Conservation (phyloP, 257 asterid species). For the Solanum stenotomum region DNA sequence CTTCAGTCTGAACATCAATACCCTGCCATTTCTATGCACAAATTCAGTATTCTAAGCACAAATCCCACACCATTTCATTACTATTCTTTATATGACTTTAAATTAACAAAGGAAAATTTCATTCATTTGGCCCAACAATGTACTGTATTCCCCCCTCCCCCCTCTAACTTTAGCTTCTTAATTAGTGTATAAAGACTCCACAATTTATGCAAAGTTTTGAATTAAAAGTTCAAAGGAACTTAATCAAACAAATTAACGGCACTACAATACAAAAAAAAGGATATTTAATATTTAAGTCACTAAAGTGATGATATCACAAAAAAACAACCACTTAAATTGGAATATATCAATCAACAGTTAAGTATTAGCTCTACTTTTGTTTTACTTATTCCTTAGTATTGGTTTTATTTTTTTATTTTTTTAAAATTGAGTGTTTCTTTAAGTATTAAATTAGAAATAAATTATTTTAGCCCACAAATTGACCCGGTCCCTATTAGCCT, state of each 20-base stretch:
- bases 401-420: no score
- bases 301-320: not conserved
- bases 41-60: not conserved
- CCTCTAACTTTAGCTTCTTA: not conserved
- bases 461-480: not conserved
- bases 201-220: not conserved
- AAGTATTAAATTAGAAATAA: no score
- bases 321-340: not conserved
- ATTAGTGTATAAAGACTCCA: not conserved
- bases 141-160: no score
- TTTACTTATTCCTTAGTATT: not conserved
- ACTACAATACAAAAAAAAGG: not conserved
- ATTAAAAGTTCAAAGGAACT: not conserved
- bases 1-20: not conserved
- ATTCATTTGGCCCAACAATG: not conserved
- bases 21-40: not conserved
- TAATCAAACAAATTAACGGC: not conserved
- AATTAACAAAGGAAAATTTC: not conserved
- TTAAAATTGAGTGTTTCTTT: not conserved
- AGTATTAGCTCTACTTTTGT: not conserved
- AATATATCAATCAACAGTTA: not conserved
- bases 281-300: not conserved
- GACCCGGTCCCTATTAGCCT: not conserved
- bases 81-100: not conserved
- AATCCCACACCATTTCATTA: not conserved